Conservation (phyloP, 495 filamentous ascomycete species). For the Aspergillus diversus region DNA sequence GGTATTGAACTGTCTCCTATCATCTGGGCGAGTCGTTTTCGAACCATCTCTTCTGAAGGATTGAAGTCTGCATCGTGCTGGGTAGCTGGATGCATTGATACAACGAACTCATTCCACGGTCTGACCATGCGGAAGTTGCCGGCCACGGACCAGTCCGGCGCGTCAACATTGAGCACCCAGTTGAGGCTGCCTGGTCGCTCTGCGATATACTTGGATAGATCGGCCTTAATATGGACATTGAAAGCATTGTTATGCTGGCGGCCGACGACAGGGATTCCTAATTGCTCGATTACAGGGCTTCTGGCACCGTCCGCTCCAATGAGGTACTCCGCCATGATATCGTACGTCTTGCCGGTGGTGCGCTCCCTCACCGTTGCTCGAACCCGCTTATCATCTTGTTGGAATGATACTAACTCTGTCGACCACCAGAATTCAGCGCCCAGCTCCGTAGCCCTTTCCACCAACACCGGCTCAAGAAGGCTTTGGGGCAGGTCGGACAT, state of each 20-base stretch:
- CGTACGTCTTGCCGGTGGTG: no score
- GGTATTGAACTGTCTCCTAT: neutral
- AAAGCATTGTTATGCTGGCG: neutral
- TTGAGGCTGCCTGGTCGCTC: neutral
- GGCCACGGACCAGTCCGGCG: neutral
- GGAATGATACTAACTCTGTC: no score
- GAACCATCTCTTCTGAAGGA: no score
- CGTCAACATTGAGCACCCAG: neutral
- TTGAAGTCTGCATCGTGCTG: neutral
- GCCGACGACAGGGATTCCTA: no score
- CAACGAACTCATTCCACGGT: neutral
- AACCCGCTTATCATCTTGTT: no score
- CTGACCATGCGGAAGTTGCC: neutral
- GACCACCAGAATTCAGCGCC: no score
- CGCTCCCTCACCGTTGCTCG: no score
- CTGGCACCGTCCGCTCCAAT: constrained; percentile 63
- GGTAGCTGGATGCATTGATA: no score
- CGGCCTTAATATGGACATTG: neutral
- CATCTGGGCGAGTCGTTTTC: neutral
- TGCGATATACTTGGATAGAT: neutral
- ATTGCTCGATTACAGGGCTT: constrained; percentile 52
- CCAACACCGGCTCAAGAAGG: no score
- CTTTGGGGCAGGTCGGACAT: no score
- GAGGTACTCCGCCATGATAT: no score
- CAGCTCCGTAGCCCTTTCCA: no score